A percentile compares a stretch with the other conserved stretches of the same genome.
Evolutionary conservation across 192 early-diverging fungal genomes (phyloP).

Genomic region (Spizellomyces sp.): DNA sequence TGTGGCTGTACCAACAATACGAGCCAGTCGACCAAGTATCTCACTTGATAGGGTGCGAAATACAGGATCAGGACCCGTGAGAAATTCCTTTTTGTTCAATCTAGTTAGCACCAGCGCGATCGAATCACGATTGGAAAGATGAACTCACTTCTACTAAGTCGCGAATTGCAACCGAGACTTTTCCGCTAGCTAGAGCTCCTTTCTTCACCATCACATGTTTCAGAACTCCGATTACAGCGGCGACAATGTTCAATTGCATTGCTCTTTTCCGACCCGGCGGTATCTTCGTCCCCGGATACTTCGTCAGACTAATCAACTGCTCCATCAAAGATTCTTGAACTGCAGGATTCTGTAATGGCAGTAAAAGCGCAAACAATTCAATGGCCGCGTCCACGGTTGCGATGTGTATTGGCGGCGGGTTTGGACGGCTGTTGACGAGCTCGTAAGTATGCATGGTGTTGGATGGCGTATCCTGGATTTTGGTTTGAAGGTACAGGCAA

Average conservation of each 20-base stretch:
- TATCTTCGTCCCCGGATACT: slow-evolving; percentile 56
- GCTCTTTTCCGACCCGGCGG: slow-evolving; percentile 72
- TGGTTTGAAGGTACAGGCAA: slow-evolving; percentile 27
- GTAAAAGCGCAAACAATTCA: slow-evolving; percentile 74
- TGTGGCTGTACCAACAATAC: slow-evolving; percentile 60
- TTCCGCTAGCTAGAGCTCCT: slow-evolving; percentile 39
- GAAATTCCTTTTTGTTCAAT: slow-evolving; percentile 52
- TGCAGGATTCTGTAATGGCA: slow-evolving; percentile 66
- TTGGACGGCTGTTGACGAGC: slow-evolving; percentile 31
- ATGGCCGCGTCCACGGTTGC: slow-evolving; percentile 79
- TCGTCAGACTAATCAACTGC: slow-evolving; percentile 68
- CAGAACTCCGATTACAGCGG: slow-evolving; percentile 71
- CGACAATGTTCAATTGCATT: slow-evolving; percentile 76
- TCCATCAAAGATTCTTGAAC: slow-evolving; percentile 81
- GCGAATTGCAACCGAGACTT: slow-evolving; percentile 36
- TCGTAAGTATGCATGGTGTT: slow-evolving; percentile 22
- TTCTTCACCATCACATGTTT: slow-evolving; percentile 65
- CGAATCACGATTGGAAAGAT: slow-evolving; percentile 6
- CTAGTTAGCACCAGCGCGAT: slow-evolving; percentile 22
- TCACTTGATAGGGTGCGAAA: slow-evolving; percentile 80
- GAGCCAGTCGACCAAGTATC: slow-evolving; percentile 77
- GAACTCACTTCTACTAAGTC: slow-evolving; percentile 48
- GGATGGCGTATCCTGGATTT: neutral
- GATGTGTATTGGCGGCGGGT: slow-evolving; percentile 34
- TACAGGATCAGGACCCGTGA: slow-evolving; percentile 68